Evolutionary conservation across 371 early-diverging fungal species (phyloP).

Genomic region (Circinella umbellata): DNA sequence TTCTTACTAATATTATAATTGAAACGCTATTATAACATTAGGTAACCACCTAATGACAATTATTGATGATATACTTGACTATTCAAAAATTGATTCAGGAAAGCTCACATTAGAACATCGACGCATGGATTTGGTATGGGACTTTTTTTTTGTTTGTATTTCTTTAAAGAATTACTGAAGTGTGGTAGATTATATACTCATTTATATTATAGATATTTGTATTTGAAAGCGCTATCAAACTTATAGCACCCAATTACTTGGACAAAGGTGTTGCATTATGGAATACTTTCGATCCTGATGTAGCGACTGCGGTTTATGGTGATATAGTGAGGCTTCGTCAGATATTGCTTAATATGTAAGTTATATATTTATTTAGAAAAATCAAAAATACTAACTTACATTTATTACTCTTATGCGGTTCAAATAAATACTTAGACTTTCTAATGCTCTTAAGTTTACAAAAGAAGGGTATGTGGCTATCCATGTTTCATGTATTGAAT

Average conservation of each 20-base stretch:
- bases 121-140: constrained; percentile 38
- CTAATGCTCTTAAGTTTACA: constrained; percentile 29
- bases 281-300: constrained; percentile 25
- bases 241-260: constrained; percentile 36
- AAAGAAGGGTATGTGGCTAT: constrained; percentile 17
- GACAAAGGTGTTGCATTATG: constrained; percentile 29
- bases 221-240: constrained; percentile 47
- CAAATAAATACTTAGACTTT: constrained; percentile 12
- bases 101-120: constrained; percentile 48
- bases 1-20: no score
- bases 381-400: no score
- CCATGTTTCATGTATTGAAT: not conserved
- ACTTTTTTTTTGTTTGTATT: not conserved
- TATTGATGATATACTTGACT: constrained; percentile 66
- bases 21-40: not conserved
- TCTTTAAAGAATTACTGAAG: not conserved
- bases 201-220: constrained; percentile 28
- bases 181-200: no score
- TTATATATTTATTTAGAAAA: not conserved
- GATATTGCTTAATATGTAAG: constrained; percentile 52
- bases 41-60: constrained; percentile 52
- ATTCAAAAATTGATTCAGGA: constrained; percentile 62
- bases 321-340: constrained; percentile 57
- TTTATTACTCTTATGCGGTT: no score
- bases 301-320: constrained; percentile 43